These are phyloP conservation scores for Trichoderma sp. DNA, from an alignment of 2,329 filamentous ascomycete genomes.

Conservation along the genomic window DNA sequence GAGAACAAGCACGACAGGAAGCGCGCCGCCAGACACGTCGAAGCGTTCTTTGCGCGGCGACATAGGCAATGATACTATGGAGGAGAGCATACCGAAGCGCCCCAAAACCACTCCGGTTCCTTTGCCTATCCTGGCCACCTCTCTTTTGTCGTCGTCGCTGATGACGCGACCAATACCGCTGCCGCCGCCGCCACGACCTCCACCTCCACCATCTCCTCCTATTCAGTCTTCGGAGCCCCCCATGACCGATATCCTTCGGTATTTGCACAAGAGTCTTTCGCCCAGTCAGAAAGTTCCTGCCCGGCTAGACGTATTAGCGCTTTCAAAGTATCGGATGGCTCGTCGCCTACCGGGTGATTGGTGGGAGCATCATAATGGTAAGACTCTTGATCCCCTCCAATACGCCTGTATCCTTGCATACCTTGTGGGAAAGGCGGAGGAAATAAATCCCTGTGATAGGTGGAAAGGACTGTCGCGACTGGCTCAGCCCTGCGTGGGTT, in stretches of 20 bases:
- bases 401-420: constrained; percentile 35
- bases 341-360: constrained; percentile 30
- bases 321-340: constrained; percentile 25
- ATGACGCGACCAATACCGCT: background rate
- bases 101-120: constrained; percentile 5
- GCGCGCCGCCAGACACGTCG: background rate
- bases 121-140: background rate
- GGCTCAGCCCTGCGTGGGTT: constrained; percentile 29
- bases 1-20: background rate
- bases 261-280: constrained; percentile 26
- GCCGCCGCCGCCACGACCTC: background rate
- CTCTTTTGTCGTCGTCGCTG: background rate
- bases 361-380: constrained; percentile 25
- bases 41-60: constrained; percentile 3
- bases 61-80: background rate
- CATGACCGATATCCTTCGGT: constrained; percentile 20
- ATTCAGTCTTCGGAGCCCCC: background rate
- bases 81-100: background rate
- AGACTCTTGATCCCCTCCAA: constrained; percentile 22
- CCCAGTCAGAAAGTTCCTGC: constrained; percentile 22
- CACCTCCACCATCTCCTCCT: background rate
- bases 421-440: constrained; percentile 30
- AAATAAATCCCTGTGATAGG: constrained; percentile 15
- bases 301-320: constrained; percentile 27
- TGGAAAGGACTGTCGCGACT: constrained; percentile 23